Conservation (phyloP, 2,329 filamentous ascomycete species). For the Xenoacremonium recifei region DNA sequence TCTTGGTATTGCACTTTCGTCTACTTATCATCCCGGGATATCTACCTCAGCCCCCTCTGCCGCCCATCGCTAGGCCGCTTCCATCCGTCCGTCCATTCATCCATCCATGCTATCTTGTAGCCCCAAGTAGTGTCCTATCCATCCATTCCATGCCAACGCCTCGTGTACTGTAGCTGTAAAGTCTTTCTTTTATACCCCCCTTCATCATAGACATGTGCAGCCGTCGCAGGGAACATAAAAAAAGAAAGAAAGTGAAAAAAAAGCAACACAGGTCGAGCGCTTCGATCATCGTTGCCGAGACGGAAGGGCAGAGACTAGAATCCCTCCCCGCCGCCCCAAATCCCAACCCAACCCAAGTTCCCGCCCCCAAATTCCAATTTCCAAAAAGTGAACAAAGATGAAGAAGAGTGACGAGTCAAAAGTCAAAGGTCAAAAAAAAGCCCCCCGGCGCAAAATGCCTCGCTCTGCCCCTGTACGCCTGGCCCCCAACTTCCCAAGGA, state of each 20-base stretch:
- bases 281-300: conserved; percentile 20
- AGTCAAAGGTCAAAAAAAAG: background rate
- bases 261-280: conserved; percentile 23
- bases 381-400: conserved; percentile 4
- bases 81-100: no score
- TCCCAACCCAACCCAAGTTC: no score
- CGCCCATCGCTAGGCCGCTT: conserved; percentile 13
- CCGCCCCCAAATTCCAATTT: no score
- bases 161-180: conserved; percentile 9
- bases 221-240: no score
- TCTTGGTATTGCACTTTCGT: conserved; percentile 15
- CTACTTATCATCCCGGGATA: conserved; percentile 22
- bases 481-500: background rate
- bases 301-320: no score
- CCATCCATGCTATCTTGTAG: background rate
- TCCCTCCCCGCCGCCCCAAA: no score
- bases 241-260: no score
- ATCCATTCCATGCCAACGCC: conserved; percentile 1
- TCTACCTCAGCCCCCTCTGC: conserved; percentile 18
- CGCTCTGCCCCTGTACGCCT: background rate
- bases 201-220: conserved; percentile 19
- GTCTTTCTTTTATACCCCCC: conserved; percentile 20
- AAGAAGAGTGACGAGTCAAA: background rate
- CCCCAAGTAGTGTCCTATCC: conserved; percentile 5
- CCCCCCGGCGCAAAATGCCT: background rate